Evolutionary conservation across 768 basidiomycete genomes (phyloP), one percentile per base, ranked within the genome.

Genomic region (Phylloporus arenicola): DNA sequence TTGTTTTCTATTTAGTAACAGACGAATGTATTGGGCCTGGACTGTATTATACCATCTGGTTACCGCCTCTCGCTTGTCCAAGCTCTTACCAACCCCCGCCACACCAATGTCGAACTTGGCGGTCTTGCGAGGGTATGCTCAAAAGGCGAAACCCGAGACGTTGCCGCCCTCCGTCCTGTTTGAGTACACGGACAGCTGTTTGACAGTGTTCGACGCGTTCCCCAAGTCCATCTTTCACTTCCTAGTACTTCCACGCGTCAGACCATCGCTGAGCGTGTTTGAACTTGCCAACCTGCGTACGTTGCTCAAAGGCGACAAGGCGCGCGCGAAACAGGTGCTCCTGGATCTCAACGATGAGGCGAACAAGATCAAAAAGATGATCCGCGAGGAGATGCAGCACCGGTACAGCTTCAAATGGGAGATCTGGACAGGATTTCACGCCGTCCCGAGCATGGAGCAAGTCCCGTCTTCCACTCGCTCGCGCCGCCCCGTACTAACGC

Each of bases 171-270:
- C 82, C 1, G 60, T 90, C 27, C 74, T 83, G 19, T 82, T 88
- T 58, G 71, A 74, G 24, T 71, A 79, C 54, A 79, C 79, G 1
- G 62, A 72, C 20, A 74, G 68, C 45, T 77, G 81, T 8, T 57
- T 90, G 41, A 84, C 83, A 6, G 70, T 92, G 46, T 86, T 81
- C 61, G 90, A 92, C 69, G 77, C 72, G 24, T 92, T 75, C 62
- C 87, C 87, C 5, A 92, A 92, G 68, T 83, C 88, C 5, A 84
- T 82, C 48, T 94, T 91, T 65, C 93, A 96, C 68, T 87, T 92
- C 61, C 76, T 96, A 39, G 68, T 95, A 48, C 74, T 95, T n/a
- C 93, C 93, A 35, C 78, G 83, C 59, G 45, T 66, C 53, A 57
- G 40, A 35, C 58, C 62, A 6, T 61, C 72, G 9, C 35, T 65